Percentiles rank a stretch among this genome's conserved stretches.
Evolutionary conservation across 2,329 filamentous ascomycete genomes (phyloP).

Genomic region (Diplodia seriata): DNA sequence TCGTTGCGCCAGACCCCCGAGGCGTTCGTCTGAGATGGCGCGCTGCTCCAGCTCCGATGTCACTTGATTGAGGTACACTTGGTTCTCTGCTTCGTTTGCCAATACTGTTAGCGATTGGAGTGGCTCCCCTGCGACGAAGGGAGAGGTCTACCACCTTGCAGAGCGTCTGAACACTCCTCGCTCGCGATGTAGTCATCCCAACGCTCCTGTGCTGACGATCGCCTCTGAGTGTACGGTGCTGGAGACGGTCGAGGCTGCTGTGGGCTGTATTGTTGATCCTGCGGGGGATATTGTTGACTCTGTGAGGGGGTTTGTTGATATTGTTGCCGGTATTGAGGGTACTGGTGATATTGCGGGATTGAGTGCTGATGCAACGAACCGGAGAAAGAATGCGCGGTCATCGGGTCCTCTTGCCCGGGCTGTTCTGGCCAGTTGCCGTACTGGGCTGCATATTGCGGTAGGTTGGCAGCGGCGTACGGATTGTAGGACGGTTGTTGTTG

Average conservation of each 20-base stretch:
- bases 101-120: conserved; percentile 7
- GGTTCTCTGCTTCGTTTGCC: conserved; percentile 6
- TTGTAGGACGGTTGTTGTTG: conserved; percentile 29
- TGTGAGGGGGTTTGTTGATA: conserved; percentile 13
- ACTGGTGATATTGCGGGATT: conserved; percentile 4
- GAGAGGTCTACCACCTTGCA: conserved; percentile 29
- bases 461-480: conserved; percentile 9
- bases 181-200: conserved; percentile 32
- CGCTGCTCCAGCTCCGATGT: conserved; percentile 27
- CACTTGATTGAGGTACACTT: conserved; percentile 24
- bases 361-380: conserved; percentile 15
- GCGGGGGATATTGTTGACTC: neutral
- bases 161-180: conserved; percentile 22
- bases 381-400: conserved; percentile 13
- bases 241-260: neutral
- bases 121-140: neutral
- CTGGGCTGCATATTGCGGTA: conserved; percentile 28
- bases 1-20: conserved; percentile 16
- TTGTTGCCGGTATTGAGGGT: conserved; percentile 14
- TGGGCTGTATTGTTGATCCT: conserved; percentile 3
- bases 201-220: conserved; percentile 27
- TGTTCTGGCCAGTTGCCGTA: conserved; percentile 22
- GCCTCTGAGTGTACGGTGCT: neutral
- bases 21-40: conserved; percentile 23
- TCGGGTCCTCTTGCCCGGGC: neutral